Percentiles rank a stretch among this genome's conserved stretches.
Conservation (phyloP, 2,329 filamentous ascomycete genomes). For the Alternaria arborescens region DNA sequence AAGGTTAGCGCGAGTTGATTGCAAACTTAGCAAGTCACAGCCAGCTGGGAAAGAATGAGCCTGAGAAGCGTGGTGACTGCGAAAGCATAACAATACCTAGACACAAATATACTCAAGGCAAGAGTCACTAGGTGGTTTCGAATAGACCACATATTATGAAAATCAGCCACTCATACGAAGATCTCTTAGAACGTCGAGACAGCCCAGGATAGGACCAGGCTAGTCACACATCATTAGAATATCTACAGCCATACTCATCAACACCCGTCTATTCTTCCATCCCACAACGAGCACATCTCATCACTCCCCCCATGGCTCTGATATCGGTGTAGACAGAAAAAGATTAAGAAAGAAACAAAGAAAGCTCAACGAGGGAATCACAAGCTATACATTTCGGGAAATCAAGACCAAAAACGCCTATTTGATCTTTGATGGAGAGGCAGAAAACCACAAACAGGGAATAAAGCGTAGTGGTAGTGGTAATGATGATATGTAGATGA, state of each 20-base stretch:
- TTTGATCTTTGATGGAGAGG: not conserved
- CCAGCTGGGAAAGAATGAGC: not conserved
- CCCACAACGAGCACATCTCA: not conserved
- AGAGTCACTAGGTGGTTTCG: not conserved
- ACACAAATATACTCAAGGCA: not conserved
- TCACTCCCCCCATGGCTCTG: not conserved
- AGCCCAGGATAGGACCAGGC: not conserved
- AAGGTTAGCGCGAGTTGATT: not conserved
- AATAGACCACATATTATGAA: not conserved
- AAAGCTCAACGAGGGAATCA: constrained; percentile 6
- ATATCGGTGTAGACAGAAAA: not conserved
- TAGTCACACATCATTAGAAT: constrained; percentile 11
- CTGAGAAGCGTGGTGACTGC: not conserved
- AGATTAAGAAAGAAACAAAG: not conserved
- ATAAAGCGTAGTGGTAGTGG: constrained; percentile 2
- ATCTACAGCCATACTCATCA: constrained; percentile 11
- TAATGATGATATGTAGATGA: not conserved
- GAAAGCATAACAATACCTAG: not conserved
- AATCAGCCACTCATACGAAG: not conserved
- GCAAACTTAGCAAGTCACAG: not conserved
- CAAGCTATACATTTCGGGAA: constrained; percentile 5
- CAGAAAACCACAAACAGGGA: constrained; percentile 1
- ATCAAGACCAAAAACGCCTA: not conserved
- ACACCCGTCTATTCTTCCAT: not conserved
- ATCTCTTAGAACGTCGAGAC: not conserved